phyloP scores from a whole-genome alignment of 2,329 filamentous ascomycete species.

The Bipolaris oryzae region DNA sequence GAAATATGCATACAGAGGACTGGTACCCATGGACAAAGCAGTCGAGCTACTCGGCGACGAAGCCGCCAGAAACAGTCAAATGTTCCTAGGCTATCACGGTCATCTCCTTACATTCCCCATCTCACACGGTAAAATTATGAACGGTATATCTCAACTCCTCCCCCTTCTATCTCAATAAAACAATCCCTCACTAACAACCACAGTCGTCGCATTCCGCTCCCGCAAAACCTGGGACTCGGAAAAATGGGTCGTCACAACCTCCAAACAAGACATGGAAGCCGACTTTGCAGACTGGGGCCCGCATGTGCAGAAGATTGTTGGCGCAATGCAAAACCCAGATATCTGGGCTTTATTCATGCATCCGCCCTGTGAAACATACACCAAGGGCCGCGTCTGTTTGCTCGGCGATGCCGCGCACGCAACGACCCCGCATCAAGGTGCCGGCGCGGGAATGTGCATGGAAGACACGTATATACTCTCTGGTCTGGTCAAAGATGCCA shows the following conservation, averaged over 20 bases:
- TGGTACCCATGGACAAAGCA: constrained; percentile 66
- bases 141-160: constrained; percentile 45
- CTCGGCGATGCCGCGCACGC: constrained; percentile 65
- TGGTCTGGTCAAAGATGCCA: constrained; percentile 37
- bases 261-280: constrained; percentile 41
- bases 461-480: constrained; percentile 57
- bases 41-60: constrained; percentile 57
- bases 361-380: constrained; percentile 54
- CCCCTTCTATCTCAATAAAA: too few species aligned
- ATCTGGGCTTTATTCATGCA: constrained; percentile 65
- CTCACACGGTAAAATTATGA: constrained; percentile 62
- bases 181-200: constrained; percentile 10
- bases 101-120: constrained; percentile 70
- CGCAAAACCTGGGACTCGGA: constrained; percentile 41
- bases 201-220: constrained; percentile 45
- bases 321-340: constrained; percentile 57
- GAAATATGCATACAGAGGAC: constrained; percentile 67
- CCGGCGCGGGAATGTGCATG: constrained; percentile 62
- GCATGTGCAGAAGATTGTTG: constrained; percentile 38
- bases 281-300: constrained; percentile 41
- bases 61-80: constrained; percentile 58
- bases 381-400: constrained; percentile 54
- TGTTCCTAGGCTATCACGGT: constrained; percentile 64
- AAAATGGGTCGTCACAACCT: constrained; percentile 43
- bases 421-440: constrained; percentile 60